Evolutionary conservation across 2,329 filamentous ascomycete species (phyloP).

Genomic region (Dothideomycetes sp.): DNA sequence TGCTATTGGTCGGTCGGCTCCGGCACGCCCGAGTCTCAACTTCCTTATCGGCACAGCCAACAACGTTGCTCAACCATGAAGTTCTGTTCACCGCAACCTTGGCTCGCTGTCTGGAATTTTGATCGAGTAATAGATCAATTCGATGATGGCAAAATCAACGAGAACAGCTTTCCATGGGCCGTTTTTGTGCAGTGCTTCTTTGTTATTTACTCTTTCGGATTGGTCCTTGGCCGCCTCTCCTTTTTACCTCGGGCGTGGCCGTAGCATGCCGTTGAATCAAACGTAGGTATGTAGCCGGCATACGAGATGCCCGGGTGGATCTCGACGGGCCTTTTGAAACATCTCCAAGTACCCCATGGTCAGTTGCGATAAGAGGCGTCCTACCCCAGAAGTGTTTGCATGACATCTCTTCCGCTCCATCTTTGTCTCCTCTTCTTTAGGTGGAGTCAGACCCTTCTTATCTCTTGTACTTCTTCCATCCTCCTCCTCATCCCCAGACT

Average conservation of each 20-base stretch:
- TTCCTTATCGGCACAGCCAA: slow-evolving; percentile 8
- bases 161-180: too few species aligned
- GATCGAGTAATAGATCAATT: slow-evolving; percentile 12
- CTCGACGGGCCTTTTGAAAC: slow-evolving; percentile 1
- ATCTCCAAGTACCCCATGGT: slow-evolving; percentile 8
- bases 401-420: neutral
- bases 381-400: slow-evolving; percentile 9
- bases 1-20: slow-evolving; percentile 5
- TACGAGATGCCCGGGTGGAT: neutral
- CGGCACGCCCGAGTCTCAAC: neutral
- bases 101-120: slow-evolving; percentile 10
- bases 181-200: too few species aligned
- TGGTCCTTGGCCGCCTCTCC: too few species aligned
- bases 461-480: too few species aligned
- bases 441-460: too few species aligned
- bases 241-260: neutral
- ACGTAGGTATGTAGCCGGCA: neutral
- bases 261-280: neutral
- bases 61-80: slow-evolving; percentile 10
- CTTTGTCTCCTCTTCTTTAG: too few species aligned
- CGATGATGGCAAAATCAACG: neutral
- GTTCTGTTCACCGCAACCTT: slow-evolving; percentile 1
- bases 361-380: slow-evolving; percentile 8
- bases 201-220: too few species aligned
- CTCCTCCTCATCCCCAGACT: too few species aligned